Percentiles rank a stretch among this genome's conserved stretches.
Conservation (phyloP, 1,284 basidiomycete species). For the Megacollybia platyphylla region DNA sequence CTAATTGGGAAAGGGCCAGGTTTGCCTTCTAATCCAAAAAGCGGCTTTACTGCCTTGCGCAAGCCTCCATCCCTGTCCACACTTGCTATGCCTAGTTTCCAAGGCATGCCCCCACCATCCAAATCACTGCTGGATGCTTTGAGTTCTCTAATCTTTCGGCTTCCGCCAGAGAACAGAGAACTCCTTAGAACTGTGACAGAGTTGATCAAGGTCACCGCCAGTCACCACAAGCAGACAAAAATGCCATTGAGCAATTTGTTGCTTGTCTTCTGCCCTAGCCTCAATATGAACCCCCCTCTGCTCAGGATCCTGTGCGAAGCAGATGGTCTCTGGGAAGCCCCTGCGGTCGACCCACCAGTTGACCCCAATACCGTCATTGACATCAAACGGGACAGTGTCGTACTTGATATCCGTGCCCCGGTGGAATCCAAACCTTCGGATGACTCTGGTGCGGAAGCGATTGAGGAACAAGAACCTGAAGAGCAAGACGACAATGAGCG, state of each 20-base stretch:
- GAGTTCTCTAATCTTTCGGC: constrained; percentile 42
- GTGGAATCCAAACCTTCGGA: background rate
- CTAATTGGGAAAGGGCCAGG: constrained; percentile 16
- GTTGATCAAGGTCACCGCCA: constrained; percentile 57
- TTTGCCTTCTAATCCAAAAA: constrained; percentile 30
- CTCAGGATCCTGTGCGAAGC: constrained; percentile 64
- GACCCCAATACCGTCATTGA: constrained; percentile 23
- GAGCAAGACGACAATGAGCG: constrained; percentile 1
- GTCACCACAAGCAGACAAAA: constrained; percentile 54
- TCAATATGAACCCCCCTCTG: constrained; percentile 68
- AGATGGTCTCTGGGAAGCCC: constrained; percentile 47
- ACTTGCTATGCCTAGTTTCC: constrained; percentile 54
- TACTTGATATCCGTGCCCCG: constrained; percentile 12
- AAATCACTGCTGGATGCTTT: constrained; percentile 37
- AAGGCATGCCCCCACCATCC: constrained; percentile 45
- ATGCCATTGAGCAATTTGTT: constrained; percentile 78
- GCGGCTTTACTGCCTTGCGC: constrained; percentile 30
- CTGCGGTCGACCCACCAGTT: constrained; percentile 4
- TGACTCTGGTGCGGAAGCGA: background rate
- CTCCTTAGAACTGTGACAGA: constrained; percentile 62
- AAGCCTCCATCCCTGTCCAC: constrained; percentile 72
- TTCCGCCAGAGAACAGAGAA: constrained; percentile 64
- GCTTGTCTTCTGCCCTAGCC: constrained; percentile 69
- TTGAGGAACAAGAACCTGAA: background rate
- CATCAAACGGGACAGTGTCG: constrained; percentile 25